Percentiles rank a stretch among this genome's conserved stretches.
phyloP scores from a whole-genome alignment of 2,329 filamentous ascomycete species.

The Aureobasidium sp. region DNA sequence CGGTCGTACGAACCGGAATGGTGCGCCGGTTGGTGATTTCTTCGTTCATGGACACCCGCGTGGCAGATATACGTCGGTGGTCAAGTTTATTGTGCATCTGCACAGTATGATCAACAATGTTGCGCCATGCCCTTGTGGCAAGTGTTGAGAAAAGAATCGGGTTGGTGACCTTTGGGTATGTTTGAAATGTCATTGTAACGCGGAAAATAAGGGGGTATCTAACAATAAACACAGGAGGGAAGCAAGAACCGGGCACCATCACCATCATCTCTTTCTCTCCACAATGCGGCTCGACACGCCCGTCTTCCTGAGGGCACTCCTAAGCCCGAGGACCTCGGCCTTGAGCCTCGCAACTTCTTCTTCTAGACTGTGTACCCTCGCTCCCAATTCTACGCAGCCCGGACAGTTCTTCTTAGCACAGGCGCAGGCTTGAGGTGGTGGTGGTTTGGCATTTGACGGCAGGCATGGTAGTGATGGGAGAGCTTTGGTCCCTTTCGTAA shows the following conservation, averaged over 20 bases:
- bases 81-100: background rate
- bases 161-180: background rate
- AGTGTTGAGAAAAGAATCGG: background rate
- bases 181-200: background rate
- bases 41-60: background rate
- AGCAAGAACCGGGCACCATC: background rate
- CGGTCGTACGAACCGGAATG: background rate
- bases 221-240: background rate
- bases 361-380: conserved; percentile 4
- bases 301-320: conserved; percentile 10
- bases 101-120: background rate
- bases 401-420: background rate
- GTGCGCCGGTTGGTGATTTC: background rate
- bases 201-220: background rate
- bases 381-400: background rate
- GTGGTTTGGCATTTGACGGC: background rate
- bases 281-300: background rate
- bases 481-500: background rate
- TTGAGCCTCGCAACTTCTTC: conserved; percentile 13
- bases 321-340: conserved; percentile 15
- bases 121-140: background rate
- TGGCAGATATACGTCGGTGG: background rate
- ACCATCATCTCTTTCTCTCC: background rate
- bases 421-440: background rate
- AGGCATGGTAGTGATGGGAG: background rate